phyloP scores from a whole-genome alignment of 495 filamentous ascomycete species.

The Aspergillus coremiiformis region DNA sequence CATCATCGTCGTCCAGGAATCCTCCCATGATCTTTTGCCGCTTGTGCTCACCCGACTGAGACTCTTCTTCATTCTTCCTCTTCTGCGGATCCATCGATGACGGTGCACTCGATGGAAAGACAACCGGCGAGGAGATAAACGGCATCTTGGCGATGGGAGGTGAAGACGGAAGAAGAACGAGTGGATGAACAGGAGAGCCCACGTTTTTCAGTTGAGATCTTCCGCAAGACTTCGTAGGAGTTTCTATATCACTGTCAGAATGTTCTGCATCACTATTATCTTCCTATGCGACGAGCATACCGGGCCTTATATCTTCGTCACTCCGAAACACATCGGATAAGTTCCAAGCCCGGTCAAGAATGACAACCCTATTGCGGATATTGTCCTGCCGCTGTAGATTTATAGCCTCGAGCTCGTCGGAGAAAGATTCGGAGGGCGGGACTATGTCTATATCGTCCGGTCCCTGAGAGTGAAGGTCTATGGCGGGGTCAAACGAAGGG shows the following conservation, averaged over 20 bases:
- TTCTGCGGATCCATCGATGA: conserved; percentile 35
- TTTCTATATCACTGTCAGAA: conserved; percentile 26
- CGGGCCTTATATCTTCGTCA: conserved; percentile 48
- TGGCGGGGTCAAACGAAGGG: conserved; percentile 48
- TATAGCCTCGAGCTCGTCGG: conserved; percentile 58
- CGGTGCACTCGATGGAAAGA: conserved; percentile 50
- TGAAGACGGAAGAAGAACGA: conserved; percentile 23
- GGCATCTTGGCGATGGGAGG: conserved; percentile 47
- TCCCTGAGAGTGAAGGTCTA: conserved; percentile 45
- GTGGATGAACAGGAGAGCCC: conserved; percentile 10
- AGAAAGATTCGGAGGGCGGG: conserved; percentile 33
- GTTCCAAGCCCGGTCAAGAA: conserved; percentile 56
- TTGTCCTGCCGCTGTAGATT: conserved; percentile 44
- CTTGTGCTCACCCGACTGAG: conserved; percentile 32
- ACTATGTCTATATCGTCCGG: conserved; percentile 17
- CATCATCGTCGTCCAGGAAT: conserved; percentile 38
- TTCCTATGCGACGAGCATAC: conserved; percentile 24
- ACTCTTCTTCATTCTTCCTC: conserved; percentile 42
- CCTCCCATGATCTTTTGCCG: conserved; percentile 38
- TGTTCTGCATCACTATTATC: background rate
- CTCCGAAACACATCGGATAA: conserved; percentile 55
- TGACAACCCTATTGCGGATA: conserved; percentile 51
- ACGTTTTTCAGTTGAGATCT: conserved; percentile 21
- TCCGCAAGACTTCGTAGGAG: conserved; percentile 28
- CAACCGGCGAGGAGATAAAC: conserved; percentile 53